Base-by-base conservation (phyloP, 352 stramenopile species). In the Phytophthora tentaculata region DNA sequence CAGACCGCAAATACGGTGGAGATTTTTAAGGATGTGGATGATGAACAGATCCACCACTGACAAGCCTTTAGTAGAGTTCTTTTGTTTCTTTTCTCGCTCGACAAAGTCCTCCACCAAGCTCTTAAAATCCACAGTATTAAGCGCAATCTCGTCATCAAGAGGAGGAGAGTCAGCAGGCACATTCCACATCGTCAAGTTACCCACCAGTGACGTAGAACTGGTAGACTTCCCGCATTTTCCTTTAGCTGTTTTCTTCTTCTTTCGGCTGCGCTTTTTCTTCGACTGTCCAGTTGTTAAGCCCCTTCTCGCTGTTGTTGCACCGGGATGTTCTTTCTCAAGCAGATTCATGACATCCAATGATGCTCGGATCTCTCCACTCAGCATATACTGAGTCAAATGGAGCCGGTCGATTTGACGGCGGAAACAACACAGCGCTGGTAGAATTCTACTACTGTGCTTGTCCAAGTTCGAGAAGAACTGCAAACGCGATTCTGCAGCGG, bases 1-100 rank as follows among this genome's bases (percentile, higher is more conserved):
- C 16, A 56, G n/a, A 6, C 17, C 47, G 22, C 66, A 66, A 24
- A 77, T 60, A 43, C 56, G 65, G 7, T 50, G 37, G 8, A 77
- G 56, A 19, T 72, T 69, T 7, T 45, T 32, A 23, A 71, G 9
- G 19, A 61, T 69, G 13, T 69, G 61, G 12, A 77, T 61, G 1
- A 74, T 17, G 32, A 77, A 77, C 56, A 72, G 35, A 43, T 77
- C 56, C 22, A 71, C 60, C 14, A 77, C 44, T 3, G 70, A 74
- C 1, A 77, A 35, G 6, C 37, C 8, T 8, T 52, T 41, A 2
- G 48, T 44, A 0, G 47, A 43, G 50, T 14, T 49, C 14, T 43
- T 43, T 14, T 43, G 35, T 2, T 12, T 47, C 29, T 52, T 56
- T 56, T 56, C 16, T 43, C 17, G 24, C 10, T 43, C 14, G 12